A percentile compares a stretch with the other conserved stretches of the same genome.
phyloP scores from a whole-genome alignment of 139 green algal genomes.

The Micractinium conductrix region DNA sequence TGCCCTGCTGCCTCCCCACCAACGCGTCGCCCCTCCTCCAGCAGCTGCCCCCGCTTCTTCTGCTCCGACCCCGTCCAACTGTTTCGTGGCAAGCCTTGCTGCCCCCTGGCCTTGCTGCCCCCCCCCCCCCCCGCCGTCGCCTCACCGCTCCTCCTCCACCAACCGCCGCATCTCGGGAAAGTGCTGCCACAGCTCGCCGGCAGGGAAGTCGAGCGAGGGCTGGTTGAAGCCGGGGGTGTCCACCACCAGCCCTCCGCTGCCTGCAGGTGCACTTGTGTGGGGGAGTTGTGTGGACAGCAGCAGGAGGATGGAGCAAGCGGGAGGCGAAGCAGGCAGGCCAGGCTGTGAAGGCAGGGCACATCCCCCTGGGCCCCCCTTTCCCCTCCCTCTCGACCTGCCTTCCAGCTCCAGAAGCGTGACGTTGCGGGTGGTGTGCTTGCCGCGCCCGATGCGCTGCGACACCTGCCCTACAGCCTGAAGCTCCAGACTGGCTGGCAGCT shows the following conservation, averaged over 20 bases:
- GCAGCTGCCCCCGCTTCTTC: neutral
- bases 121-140: neutral
- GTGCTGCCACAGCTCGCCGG: slow-evolving; percentile 45
- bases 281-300: too few relatives aligned
- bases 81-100: too few relatives aligned
- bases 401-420: slow-evolving; percentile 80
- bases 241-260: slow-evolving; percentile 82
- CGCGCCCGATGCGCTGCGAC: slow-evolving; percentile 76
- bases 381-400: too few relatives aligned
- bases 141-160: slow-evolving; percentile 33
- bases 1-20: too few relatives aligned
- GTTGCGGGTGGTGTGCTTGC: slow-evolving; percentile 93
- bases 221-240: slow-evolving; percentile 96
- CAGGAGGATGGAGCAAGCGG: too few relatives aligned
- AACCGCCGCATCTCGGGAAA: slow-evolving; percentile 70
- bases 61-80: neutral
- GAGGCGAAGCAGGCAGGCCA: too few relatives aligned
- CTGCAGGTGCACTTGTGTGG: too few relatives aligned
- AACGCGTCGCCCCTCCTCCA: too few relatives aligned
- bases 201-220: slow-evolving; percentile 63
- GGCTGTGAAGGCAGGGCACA: too few relatives aligned
- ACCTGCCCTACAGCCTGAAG: slow-evolving; percentile 74
- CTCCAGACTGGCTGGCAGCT: slow-evolving; percentile 8
- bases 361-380: too few relatives aligned
- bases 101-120: neutral